phyloP scores from a whole-genome alignment of 108 stramenopile species.

The Fragilaria radians region DNA sequence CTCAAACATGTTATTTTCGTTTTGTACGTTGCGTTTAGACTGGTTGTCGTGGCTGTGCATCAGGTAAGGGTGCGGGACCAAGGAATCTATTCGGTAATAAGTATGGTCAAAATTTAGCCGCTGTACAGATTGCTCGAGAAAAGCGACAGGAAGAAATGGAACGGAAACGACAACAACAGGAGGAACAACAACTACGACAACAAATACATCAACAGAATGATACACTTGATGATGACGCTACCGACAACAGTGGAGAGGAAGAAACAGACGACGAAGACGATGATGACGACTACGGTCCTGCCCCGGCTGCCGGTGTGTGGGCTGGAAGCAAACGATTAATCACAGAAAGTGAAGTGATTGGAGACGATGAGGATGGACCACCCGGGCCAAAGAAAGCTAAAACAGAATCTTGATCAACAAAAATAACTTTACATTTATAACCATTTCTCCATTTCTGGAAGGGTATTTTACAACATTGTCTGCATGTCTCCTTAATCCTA shows the following conservation, averaged over 20 bases:
- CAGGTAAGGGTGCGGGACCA: conserved; percentile 83
- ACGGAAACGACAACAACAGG: conserved; percentile 30
- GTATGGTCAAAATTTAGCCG: conserved; percentile 98
- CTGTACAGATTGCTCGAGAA: conserved; percentile 93
- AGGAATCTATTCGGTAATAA: conserved; percentile 99
- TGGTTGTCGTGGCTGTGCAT: conserved; percentile 97
- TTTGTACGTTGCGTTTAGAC: conserved; percentile 24
- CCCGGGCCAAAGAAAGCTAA: conserved; percentile 38
- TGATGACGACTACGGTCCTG: conserved; percentile 82
- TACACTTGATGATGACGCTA: conserved; percentile 16
- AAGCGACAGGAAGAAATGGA: conserved; percentile 50
- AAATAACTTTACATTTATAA: not conserved
- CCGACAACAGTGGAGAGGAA: conserved; percentile 30
- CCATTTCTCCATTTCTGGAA: no score
- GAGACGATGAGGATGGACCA: conserved; percentile 34
- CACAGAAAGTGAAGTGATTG: conserved; percentile 53
- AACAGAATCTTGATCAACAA: conserved; percentile 5
- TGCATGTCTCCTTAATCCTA: no score
- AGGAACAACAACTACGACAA: not conserved
- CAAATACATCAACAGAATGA: conserved; percentile 12
- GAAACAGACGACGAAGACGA: conserved; percentile 46
- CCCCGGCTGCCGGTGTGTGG: conserved; percentile 74
- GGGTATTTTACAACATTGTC: no score
- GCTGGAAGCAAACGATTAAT: conserved; percentile 66
- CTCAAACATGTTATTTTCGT: no score